Evolutionary conservation across 2,329 filamentous ascomycete genomes (phyloP), one percentile per base, ranked within the genome.

Genomic region (Coniochaeta prunicola): DNA sequence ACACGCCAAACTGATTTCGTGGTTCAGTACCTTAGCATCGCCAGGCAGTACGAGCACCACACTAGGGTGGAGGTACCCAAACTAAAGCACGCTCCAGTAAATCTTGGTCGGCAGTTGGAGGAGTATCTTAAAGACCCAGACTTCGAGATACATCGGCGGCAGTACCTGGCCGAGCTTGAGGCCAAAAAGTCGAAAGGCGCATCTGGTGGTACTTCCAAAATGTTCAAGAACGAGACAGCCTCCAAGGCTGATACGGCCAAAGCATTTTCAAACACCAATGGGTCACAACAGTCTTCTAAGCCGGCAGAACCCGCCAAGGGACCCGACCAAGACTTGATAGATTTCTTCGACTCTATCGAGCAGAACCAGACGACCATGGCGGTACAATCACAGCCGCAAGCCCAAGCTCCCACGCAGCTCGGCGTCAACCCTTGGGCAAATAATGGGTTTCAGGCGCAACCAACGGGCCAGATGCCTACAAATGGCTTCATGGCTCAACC

Each of bases 81-180:
- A 76, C 82, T 99, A 64, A 97, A 97, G 76, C 94, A 99, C 71
- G 94, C 94, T 6, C 96, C 94, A 1, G 92, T 96, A 1, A 96
- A 94, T 69, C 76, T 99, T 57, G 90, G 91, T 17, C 87, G 87
- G 28, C 91, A 96, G 59, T 81, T 99, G 28, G 92, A 97, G 71
- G 94, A 99, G 65, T 97, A 99, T 69, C 78, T 99, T 53, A 88
- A 92, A 63, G 94, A 99, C 68, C 87, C 91, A 3, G 94, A 99
- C 71, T 99, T 99, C 67, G 94, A 99, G 66, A 83, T 92, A 59
- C 94, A 97, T 66, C 84, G 94, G 62, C 82, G 92, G 65, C 94
- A 99, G 70, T 99, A 96, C 68, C 76, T 97, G 56, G 90, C 91
- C 1, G 91, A 96, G 69, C 88, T 93, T 69, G 89, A 93, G 59